Evolutionary conservation across 257 asterid species (phyloP).

Genomic region (Solanum chiquidenum): DNA sequence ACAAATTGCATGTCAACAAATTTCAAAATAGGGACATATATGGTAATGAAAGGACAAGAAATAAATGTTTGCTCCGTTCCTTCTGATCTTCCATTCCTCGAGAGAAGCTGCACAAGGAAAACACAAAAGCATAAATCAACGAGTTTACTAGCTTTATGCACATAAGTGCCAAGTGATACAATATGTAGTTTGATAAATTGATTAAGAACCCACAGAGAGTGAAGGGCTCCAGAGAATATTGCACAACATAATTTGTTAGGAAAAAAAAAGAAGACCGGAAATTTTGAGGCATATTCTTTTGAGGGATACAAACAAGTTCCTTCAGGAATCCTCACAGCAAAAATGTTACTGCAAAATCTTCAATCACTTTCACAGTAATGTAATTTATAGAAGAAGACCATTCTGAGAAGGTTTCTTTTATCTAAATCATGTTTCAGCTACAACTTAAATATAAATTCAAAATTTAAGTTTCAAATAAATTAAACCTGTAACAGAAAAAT

Average conservation of each 20-base stretch:
- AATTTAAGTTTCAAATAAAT: neutral
- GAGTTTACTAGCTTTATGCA: neutral
- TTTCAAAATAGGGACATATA: neutral
- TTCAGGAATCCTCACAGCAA: neutral
- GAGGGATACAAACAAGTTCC: neutral
- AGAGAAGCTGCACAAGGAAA: neutral
- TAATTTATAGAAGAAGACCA: neutral
- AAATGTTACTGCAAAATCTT: neutral
- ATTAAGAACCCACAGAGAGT: neutral
- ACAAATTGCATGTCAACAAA: neutral
- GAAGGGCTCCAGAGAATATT: neutral
- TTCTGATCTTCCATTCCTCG: neutral
- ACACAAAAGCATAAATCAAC: neutral
- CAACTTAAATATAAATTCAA: neutral
- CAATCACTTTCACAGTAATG: neutral
- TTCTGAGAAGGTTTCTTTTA: neutral
- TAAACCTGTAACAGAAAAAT: neutral
- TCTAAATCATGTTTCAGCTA: neutral
- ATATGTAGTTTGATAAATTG: neutral
- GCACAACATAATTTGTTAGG: neutral
- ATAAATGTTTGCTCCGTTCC: neutral
- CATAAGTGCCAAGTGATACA: neutral
- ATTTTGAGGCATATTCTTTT: neutral
- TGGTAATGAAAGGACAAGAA: neutral
- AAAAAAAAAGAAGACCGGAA: neutral